These are phyloP conservation scores for Sporothrix inflata DNA, from an alignment of 2,329 filamentous ascomycete genomes.

Conservation along the genomic window DNA sequence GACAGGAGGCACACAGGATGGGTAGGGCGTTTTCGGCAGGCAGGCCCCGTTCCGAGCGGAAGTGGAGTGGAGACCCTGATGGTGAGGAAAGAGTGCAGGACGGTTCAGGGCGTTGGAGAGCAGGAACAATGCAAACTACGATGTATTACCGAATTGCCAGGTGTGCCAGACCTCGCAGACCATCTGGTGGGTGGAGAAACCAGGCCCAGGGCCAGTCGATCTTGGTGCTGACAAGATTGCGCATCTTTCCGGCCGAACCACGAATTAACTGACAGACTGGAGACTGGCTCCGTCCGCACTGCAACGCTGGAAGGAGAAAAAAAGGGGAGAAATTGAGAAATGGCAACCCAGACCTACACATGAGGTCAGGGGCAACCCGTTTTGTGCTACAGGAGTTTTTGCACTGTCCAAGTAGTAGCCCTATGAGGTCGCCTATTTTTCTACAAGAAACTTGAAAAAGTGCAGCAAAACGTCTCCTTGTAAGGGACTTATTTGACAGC, in stretches of 20 bases:
- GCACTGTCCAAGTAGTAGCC: neutral
- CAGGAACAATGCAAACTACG: neutral
- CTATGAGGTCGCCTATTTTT: neutral
- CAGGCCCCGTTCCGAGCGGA: too few relatives aligned
- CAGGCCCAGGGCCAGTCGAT: neutral
- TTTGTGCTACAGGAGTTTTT: neutral
- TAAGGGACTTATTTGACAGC: too few relatives aligned
- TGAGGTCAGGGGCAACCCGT: too few relatives aligned
- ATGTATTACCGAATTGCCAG: neutral
- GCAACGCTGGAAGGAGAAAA: neutral
- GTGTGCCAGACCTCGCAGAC: neutral
- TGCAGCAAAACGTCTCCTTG: neutral
- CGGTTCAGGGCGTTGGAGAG: neutral
- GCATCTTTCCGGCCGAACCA: conserved; percentile 3
- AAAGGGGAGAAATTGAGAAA: neutral
- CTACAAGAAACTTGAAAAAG: neutral
- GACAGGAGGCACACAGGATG: neutral
- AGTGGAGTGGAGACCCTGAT: neutral
- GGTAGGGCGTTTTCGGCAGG: neutral
- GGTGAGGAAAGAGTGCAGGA: neutral
- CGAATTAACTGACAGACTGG: neutral
- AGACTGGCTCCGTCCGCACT: neutral
- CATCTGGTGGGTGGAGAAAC: neutral
- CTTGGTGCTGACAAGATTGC: conserved; percentile 18
- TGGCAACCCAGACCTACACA: neutral